phyloP scores from a whole-genome alignment of 2,329 filamentous ascomycete species.

The Blumeriella jaapii region DNA sequence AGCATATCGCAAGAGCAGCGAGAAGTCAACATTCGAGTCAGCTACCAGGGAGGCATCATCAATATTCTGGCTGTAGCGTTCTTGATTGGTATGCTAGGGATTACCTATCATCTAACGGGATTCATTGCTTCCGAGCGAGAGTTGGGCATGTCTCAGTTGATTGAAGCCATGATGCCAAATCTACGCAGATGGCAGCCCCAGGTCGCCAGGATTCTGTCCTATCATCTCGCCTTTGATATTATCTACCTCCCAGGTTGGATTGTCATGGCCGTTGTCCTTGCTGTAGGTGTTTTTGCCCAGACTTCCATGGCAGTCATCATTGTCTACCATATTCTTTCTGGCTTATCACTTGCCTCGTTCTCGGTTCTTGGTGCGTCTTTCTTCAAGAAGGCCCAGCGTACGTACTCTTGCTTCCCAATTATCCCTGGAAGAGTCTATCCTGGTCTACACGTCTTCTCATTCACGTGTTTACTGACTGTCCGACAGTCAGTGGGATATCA shows the following conservation, averaged over 20 bases:
- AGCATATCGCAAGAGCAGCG: conserved; percentile 57
- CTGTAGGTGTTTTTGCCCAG: conserved; percentile 50
- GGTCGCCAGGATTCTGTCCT: conserved; percentile 63
- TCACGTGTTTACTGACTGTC: no score
- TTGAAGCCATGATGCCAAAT: conserved; percentile 87
- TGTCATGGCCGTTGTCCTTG: conserved; percentile 56
- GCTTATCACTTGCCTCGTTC: conserved; percentile 66
- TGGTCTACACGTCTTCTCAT: no score
- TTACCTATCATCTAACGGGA: conserved; percentile 79
- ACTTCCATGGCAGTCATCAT: conserved; percentile 56
- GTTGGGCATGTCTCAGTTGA: conserved; percentile 73
- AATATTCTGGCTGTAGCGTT: conserved; percentile 70
- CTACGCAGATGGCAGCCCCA: conserved; percentile 64
- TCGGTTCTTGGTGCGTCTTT: conserved; percentile 72
- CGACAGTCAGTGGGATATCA: conserved; percentile 77
- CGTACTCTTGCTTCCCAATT: no score
- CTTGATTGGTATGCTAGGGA: conserved; percentile 66
- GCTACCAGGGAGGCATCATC: conserved; percentile 64
- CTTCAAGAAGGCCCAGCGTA: conserved; percentile 77
- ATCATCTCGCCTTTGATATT: conserved; percentile 69
- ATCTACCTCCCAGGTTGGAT: conserved; percentile 80
- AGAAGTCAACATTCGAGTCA: conserved; percentile 48
- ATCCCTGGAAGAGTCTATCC: no score
- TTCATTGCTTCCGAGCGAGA: conserved; percentile 80
- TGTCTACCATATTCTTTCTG: conserved; percentile 64